Evolutionary conservation across 164 flowering plant species (phyloP).

Genomic region (Aristolochia californica): DNA sequence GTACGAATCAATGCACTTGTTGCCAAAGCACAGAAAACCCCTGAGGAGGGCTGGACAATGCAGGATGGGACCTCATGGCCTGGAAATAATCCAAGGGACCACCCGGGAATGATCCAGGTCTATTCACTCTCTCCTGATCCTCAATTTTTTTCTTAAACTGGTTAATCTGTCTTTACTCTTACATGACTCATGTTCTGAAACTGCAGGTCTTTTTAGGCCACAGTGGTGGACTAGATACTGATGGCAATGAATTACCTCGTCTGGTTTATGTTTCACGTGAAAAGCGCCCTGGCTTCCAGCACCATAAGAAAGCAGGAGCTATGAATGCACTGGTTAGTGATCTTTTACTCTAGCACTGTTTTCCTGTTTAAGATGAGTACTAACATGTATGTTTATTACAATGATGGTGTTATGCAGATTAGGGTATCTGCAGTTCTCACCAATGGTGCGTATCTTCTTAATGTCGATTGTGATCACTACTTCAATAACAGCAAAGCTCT

Average conservation of each 20-base stretch:
- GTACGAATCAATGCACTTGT: slow-evolving; percentile 38
- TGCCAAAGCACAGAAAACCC: slow-evolving; percentile 33
- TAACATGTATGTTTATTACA: background rate
- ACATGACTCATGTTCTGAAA: no score
- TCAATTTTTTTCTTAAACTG: no score
- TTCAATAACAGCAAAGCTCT: slow-evolving; percentile 97
- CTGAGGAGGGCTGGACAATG: slow-evolving; percentile 47
- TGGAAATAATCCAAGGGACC: slow-evolving; percentile 92
- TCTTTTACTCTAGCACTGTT: no score
- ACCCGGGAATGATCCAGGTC: slow-evolving; percentile 99
- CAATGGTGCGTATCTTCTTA: slow-evolving; percentile 91
- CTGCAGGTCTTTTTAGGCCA: slow-evolving; percentile 87
- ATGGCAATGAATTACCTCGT: slow-evolving; percentile 92
- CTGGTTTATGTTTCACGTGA: slow-evolving; percentile 99
- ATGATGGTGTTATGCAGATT: slow-evolving; percentile 37
- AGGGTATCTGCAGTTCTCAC: slow-evolving; percentile 97
- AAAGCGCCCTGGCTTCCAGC: slow-evolving; percentile 96
- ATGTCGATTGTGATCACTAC: slow-evolving; percentile 99
- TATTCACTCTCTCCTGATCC: no score
- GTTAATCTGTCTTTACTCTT: no score
- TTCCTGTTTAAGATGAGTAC: no score
- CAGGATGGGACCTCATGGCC: slow-evolving; percentile 92
- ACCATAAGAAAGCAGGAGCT: slow-evolving; percentile 99
- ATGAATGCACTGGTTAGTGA: slow-evolving; percentile 95
- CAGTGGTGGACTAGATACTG: slow-evolving; percentile 92